Conservation (phyloP, 345 rosid species). For the Lagerstroemia speciosa region DNA sequence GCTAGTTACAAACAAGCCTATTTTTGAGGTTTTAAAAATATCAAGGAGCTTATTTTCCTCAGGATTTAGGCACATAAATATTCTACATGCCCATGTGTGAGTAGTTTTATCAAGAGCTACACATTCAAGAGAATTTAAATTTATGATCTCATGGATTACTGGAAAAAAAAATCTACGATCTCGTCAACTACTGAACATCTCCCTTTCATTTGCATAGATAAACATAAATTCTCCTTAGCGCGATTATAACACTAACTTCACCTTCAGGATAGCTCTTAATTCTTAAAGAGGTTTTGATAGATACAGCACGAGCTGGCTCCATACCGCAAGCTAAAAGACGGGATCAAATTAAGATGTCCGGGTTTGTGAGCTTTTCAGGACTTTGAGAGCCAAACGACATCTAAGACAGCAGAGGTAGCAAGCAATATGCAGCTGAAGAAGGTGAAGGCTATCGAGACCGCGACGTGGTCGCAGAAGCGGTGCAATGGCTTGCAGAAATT, state of each 20-base stretch:
- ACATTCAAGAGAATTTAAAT: no score
- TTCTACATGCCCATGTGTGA: no score
- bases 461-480: conserved; percentile 65
- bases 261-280: background rate
- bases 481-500: conserved; percentile 74
- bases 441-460: conserved; percentile 57
- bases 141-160: no score
- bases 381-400: conserved; percentile 49
- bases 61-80: no score
- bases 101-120: no score
- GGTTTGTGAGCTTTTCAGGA: background rate
- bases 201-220: no score
- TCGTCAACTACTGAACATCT: no score
- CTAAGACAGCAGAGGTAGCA: conserved; percentile 47
- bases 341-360: background rate
- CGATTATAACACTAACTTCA: background rate
- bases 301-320: background rate
- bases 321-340: background rate
- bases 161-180: background rate
- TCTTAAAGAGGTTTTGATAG: no score
- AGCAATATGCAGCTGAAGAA: conserved; percentile 49
- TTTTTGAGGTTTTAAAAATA: no score
- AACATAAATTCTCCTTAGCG: background rate
- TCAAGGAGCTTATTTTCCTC: no score
- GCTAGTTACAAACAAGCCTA: no score